Evolutionary conservation across 352 stramenopile genomes (phyloP).

Genomic region (Phytophthora sansomeana): DNA sequence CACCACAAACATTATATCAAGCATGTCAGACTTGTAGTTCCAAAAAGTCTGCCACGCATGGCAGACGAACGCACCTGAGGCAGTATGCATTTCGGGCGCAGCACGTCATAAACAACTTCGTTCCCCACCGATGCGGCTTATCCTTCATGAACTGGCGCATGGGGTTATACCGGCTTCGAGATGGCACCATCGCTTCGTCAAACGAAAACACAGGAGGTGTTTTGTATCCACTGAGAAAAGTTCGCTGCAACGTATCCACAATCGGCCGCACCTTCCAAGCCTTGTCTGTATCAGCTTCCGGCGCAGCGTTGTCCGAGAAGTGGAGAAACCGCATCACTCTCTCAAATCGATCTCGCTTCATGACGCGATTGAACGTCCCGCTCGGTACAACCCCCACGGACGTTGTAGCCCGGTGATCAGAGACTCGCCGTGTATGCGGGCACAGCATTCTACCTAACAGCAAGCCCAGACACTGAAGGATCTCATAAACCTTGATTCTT

Average conservation of each 20-base stretch:
- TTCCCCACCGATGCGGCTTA: slow-evolving; percentile 19
- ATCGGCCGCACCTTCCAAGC: slow-evolving; percentile 15
- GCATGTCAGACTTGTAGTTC: slow-evolving; percentile 7
- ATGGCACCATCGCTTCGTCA: slow-evolving; percentile 21
- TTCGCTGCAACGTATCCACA: slow-evolving; percentile 15
- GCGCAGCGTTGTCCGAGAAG: slow-evolving; percentile 10
- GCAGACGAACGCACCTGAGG: neutral
- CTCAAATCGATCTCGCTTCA: slow-evolving; percentile 17
- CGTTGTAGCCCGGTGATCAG: slow-evolving; percentile 16
- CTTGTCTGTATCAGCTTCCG: neutral
- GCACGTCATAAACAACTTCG: slow-evolving; percentile 29
- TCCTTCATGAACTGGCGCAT: slow-evolving; percentile 26
- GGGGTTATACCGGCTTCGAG: slow-evolving; percentile 8
- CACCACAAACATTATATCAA: slow-evolving; percentile 7
- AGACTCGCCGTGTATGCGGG: neutral
- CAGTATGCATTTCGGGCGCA: neutral
- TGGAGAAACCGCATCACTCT: slow-evolving; percentile 12
- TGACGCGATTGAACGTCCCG: slow-evolving; percentile 17
- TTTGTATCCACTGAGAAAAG: slow-evolving; percentile 10
- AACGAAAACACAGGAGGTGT: slow-evolving; percentile 5
- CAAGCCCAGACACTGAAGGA: neutral
- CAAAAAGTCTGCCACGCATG: neutral
- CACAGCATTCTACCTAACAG: slow-evolving; percentile 4
- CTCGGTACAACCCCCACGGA: neutral
- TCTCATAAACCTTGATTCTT: neutral